These are phyloP conservation scores for Xanthoceras sorbifolium DNA, from an alignment of 345 rosid genomes.

Conservation along the genomic window DNA sequence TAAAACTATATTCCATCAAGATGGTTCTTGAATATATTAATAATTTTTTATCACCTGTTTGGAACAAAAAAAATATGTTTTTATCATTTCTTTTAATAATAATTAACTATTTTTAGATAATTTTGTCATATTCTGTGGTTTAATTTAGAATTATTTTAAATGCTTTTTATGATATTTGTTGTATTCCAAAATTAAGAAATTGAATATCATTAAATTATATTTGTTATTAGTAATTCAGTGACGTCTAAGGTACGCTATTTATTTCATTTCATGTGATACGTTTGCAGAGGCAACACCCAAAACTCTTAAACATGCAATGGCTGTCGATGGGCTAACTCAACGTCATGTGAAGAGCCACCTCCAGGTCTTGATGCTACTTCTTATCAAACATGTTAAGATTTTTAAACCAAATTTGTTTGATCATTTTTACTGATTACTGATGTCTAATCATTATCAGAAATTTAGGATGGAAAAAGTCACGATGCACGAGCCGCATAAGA, in stretches of 20 bases:
- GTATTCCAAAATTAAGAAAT: neutral
- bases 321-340: neutral
- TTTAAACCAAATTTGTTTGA: no score
- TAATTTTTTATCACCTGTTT: no score
- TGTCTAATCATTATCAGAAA: slow-evolving; percentile 24
- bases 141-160: neutral
- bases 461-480: slow-evolving; percentile 22
- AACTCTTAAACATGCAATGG: no score
- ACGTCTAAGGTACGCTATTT: no score
- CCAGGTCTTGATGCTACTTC: slow-evolving; percentile 17
- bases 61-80: no score
- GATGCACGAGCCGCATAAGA: slow-evolving; percentile 16
- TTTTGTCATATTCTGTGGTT: neutral
- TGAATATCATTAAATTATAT: neutral
- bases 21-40: neutral
- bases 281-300: no score
- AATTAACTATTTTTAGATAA: neutral
- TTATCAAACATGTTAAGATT: no score
- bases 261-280: neutral
- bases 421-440: neutral
- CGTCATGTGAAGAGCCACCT: slow-evolving; percentile 41
- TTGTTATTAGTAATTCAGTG: neutral
- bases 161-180: neutral
- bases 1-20: neutral
- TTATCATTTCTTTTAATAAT: neutral